phyloP scores from a whole-genome alignment of 169 alveolate genomes.

The Plasmodium inui region DNA sequence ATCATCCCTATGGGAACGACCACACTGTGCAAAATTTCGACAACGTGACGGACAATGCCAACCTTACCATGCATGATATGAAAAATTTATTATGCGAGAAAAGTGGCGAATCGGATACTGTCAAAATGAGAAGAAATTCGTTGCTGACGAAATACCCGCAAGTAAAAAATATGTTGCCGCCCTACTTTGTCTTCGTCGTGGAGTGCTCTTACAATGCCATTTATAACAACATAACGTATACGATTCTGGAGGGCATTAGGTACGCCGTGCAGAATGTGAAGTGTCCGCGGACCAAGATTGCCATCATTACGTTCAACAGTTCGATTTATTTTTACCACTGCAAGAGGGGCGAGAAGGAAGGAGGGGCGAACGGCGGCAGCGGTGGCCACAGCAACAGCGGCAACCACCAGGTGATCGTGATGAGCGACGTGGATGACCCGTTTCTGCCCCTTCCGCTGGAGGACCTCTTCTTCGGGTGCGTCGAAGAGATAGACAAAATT shows the following conservation, averaged over 20 bases:
- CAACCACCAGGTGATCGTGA: conserved; percentile 45
- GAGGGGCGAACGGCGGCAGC: not conserved
- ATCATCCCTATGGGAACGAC: not conserved
- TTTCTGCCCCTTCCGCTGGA: conserved; percentile 53
- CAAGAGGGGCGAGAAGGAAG: not conserved
- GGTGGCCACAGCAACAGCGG: not conserved
- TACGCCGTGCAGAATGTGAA: conserved; percentile 60
- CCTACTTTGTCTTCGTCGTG: conserved; percentile 63
- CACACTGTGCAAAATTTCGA: conserved; percentile 2
- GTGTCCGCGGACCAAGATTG: conserved; percentile 52
- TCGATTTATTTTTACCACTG: conserved; percentile 48
- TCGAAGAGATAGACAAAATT: conserved; percentile 72
- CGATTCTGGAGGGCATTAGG: conserved; percentile 53
- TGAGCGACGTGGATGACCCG: conserved; percentile 73
- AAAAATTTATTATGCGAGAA: conserved; percentile 40
- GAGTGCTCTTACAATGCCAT: conserved; percentile 66
- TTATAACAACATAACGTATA: conserved; percentile 54
- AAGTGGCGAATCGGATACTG: conserved; percentile 26
- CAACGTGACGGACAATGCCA: not conserved
- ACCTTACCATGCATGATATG: conserved; percentile 31
- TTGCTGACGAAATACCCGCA: conserved; percentile 41
- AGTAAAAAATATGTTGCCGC: conserved; percentile 49
- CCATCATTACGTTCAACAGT: conserved; percentile 50
- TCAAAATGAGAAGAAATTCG: conserved; percentile 30
- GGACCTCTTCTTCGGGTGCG: conserved; percentile 65